Conservation (phyloP, 2,329 filamentous ascomycete genomes). For the Aspergillus ochraceoroseus region DNA sequence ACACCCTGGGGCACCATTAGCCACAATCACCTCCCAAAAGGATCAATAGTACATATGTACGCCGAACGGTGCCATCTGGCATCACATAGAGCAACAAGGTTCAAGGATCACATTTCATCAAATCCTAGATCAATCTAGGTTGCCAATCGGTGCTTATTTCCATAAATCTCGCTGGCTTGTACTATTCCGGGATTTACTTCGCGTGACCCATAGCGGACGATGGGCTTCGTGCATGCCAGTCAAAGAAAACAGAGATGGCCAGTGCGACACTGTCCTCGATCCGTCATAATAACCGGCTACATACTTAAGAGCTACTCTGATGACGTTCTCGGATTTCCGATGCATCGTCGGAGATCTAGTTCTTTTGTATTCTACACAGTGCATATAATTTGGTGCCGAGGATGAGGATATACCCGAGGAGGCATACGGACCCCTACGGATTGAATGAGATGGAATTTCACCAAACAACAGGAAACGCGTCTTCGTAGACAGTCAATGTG, state of each 20-base stretch:
- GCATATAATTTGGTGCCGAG: too few relatives aligned
- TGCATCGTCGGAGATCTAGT: too few relatives aligned
- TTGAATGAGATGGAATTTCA: background rate
- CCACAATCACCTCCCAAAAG: background rate
- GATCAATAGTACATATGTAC: slow-evolving; percentile 1
- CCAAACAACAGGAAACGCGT: slow-evolving; percentile 3
- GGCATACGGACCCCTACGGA: background rate
- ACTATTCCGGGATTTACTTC: background rate
- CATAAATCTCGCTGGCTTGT: background rate
- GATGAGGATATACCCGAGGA: background rate
- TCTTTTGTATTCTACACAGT: too few relatives aligned
- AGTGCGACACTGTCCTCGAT: too few relatives aligned
- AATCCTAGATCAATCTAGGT: background rate
- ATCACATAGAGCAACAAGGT: too few relatives aligned
- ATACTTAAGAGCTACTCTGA: too few relatives aligned
- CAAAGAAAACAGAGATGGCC: slow-evolving; percentile 1
- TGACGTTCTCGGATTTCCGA: too few relatives aligned
- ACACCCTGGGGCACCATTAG: too few relatives aligned
- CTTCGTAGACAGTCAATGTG: background rate
- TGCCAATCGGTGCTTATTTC: background rate
- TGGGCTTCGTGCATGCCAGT: background rate
- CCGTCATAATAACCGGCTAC: too few relatives aligned
- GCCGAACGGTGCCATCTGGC: background rate
- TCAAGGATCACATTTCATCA: background rate
- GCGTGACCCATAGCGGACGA: background rate